Evolutionary conservation across 169 alveolate species (phyloP).

Genomic region (Plasmodium fragile): DNA sequence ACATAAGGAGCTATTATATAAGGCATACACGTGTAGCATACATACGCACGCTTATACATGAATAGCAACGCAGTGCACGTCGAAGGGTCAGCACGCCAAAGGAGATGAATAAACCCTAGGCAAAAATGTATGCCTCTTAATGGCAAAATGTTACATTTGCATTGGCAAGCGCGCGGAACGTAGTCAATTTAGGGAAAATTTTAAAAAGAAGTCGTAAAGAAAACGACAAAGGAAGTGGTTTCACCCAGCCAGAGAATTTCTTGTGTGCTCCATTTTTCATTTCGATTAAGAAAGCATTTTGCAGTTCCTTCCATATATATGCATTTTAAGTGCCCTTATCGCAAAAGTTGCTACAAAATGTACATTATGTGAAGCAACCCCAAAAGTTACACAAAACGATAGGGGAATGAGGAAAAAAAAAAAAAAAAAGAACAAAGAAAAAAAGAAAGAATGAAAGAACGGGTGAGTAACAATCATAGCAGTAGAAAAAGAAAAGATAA

Average conservation of each 20-base stretch:
- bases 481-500: background rate
- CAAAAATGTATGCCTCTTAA: background rate
- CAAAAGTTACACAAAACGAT: background rate
- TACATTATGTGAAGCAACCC: background rate
- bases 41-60: background rate
- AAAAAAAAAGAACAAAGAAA: background rate
- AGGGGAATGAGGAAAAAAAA: background rate
- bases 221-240: background rate
- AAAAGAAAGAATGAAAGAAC: background rate
- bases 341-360: background rate
- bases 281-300: background rate
- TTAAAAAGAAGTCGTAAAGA: background rate
- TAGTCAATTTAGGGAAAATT: background rate
- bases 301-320: background rate
- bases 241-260: constrained; percentile 1
- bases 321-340: background rate
- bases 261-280: background rate
- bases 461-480: background rate
- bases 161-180: background rate
- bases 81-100: background rate
- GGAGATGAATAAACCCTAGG: background rate
- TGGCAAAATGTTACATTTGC: background rate
- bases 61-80: background rate
- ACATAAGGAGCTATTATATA: background rate
- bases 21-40: background rate